These are phyloP conservation scores for Pythium grandisporangium DNA, from an alignment of 352 stramenopile genomes.

Conservation along the genomic window DNA sequence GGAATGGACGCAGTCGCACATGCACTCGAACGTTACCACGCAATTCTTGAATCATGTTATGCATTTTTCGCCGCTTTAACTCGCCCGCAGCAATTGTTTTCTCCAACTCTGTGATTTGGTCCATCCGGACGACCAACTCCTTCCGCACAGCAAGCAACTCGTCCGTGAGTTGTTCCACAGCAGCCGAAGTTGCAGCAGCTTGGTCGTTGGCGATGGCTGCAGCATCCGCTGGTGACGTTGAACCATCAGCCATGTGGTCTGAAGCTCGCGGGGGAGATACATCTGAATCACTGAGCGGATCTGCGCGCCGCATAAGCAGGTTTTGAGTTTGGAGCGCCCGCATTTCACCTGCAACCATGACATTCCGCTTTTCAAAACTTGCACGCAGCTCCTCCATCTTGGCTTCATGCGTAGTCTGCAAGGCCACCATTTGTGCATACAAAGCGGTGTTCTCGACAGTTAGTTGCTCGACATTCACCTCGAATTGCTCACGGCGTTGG, in stretches of 20 bases:
- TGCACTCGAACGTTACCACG: slow-evolving; percentile 99
- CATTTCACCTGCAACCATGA: slow-evolving; percentile 63
- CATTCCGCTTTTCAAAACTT: slow-evolving; percentile 62
- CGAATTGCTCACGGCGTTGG: slow-evolving; percentile 70
- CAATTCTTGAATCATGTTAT: slow-evolving; percentile 99
- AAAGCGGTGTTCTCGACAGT: slow-evolving; percentile 80
- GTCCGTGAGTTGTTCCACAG: slow-evolving; percentile 55
- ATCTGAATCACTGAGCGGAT: slow-evolving; percentile 9
- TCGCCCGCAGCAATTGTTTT: slow-evolving; percentile 49
- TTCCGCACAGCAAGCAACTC: slow-evolving; percentile 50
- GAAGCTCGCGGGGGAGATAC: too few species aligned
- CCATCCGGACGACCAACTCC: slow-evolving; percentile 48
- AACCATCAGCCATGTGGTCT: neutral
- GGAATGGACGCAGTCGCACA: slow-evolving; percentile 89
- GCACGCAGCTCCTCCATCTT: slow-evolving; percentile 75
- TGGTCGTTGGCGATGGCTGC: slow-evolving; percentile 5
- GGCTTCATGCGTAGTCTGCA: slow-evolving; percentile 73
- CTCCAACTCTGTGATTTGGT: slow-evolving; percentile 64
- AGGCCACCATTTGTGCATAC: slow-evolving; percentile 80
- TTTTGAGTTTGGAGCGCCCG: slow-evolving; percentile 71
- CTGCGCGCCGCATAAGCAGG: slow-evolving; percentile 45
- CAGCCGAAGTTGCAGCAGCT: slow-evolving; percentile 36
- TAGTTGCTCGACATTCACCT: slow-evolving; percentile 80
- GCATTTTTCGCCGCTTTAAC: slow-evolving; percentile 88
- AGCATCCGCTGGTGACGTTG: slow-evolving; percentile 6